These are phyloP conservation scores for Thozetella sp. DNA, from an alignment of 495 filamentous ascomycete genomes.

Conservation along the genomic window DNA sequence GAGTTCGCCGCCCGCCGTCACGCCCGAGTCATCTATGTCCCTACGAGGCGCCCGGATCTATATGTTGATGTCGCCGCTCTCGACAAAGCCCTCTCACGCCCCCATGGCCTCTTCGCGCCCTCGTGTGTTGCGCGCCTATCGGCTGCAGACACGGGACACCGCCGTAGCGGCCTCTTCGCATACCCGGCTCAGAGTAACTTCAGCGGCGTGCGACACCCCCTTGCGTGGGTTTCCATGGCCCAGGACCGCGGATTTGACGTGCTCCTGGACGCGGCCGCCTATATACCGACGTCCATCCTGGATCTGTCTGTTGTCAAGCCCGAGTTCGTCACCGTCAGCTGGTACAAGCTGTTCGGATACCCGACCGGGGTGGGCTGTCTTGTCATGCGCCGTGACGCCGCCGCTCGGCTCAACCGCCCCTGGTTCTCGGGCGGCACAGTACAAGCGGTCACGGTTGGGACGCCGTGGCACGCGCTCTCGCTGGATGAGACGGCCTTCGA, in stretches of 20 bases:
- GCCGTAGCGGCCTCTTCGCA: slow-evolving; percentile 48
- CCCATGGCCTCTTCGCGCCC: neutral
- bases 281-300: slow-evolving; percentile 52
- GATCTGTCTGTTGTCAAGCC: slow-evolving; percentile 53
- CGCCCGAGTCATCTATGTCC: slow-evolving; percentile 18
- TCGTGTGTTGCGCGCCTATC: too few relatives aligned
- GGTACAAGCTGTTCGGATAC: slow-evolving; percentile 70
- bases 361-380: slow-evolving; percentile 61
- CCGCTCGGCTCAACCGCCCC: slow-evolving; percentile 42
- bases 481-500: slow-evolving; percentile 48
- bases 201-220: slow-evolving; percentile 58
- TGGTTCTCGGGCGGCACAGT: slow-evolving; percentile 67
- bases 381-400: slow-evolving; percentile 45
- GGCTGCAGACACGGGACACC: neutral
- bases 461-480: slow-evolving; percentile 54
- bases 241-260: slow-evolving; percentile 46
- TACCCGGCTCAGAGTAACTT: slow-evolving; percentile 69
- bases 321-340: slow-evolving; percentile 58
- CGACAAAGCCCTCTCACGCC: slow-evolving; percentile 5
- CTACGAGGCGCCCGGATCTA: slow-evolving; percentile 11
- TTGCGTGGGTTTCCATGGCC: slow-evolving; percentile 47
- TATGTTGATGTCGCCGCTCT: slow-evolving; percentile 13
- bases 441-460: slow-evolving; percentile 47
- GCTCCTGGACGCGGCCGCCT: slow-evolving; percentile 61
- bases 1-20: slow-evolving; percentile 19